A percentile compares a stretch with the other conserved stretches of the same genome.
Conservation (phyloP, 192 early-diverging fungal species). For the Geranomyces michiganensis region DNA sequence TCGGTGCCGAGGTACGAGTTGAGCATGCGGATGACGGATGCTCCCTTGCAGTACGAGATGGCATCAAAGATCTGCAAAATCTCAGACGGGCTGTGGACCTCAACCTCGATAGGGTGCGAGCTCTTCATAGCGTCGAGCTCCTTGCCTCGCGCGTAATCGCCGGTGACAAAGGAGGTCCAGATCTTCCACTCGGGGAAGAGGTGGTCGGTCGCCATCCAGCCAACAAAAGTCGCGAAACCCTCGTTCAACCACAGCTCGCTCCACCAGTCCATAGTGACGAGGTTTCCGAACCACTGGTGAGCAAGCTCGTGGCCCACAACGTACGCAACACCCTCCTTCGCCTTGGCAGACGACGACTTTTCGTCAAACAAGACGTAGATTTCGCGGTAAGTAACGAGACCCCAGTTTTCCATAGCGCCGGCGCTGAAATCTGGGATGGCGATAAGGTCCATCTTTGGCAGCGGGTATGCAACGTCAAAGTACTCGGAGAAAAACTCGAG, state of each 20-base stretch:
- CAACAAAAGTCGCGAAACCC: constrained; percentile 97
- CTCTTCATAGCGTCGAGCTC: constrained; percentile 80
- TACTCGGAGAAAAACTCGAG: constrained; percentile 87
- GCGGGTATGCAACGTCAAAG: constrained; percentile 87
- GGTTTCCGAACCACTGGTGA: constrained; percentile 92
- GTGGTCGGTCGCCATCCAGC: constrained; percentile 82
- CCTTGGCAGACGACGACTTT: constrained; percentile 68
- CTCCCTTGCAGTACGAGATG: constrained; percentile 90
- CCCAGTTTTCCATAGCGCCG: constrained; percentile 97
- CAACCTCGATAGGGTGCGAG: constrained; percentile 92
- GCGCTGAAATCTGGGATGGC: constrained; percentile 93
- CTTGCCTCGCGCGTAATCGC: constrained; percentile 77
- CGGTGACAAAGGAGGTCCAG: constrained; percentile 85
- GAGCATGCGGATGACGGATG: constrained; percentile 92
- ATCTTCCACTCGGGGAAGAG: constrained; percentile 94
- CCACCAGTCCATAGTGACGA: constrained; percentile 94
- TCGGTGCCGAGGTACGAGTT: constrained; percentile 49
- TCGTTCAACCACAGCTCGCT: constrained; percentile 95
- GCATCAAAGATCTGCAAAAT: constrained; percentile 96
- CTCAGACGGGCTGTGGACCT: constrained; percentile 79
- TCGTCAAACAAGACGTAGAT: constrained; percentile 85
- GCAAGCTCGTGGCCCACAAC: constrained; percentile 91
- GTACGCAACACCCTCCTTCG: constrained; percentile 84
- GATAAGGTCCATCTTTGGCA: constrained; percentile 87
- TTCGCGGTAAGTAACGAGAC: constrained; percentile 88